phyloP scores from a whole-genome alignment of 2,329 filamentous ascomycete genomes.

The Trichoderma atrobrunneum region DNA sequence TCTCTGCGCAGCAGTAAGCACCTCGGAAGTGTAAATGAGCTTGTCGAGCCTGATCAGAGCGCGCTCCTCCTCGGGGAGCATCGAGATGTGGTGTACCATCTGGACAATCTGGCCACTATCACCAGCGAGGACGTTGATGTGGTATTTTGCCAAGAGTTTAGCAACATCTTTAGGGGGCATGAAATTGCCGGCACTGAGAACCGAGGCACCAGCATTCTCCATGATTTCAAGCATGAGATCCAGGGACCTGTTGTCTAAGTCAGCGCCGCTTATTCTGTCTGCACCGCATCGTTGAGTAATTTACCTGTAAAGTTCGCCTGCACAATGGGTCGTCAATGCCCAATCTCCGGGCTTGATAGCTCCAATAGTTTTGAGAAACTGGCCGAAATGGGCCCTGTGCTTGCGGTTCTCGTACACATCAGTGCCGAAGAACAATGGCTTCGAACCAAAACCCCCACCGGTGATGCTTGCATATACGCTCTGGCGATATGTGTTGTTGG shows the following conservation, averaged over 20 bases:
- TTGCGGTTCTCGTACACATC: conserved; percentile 41
- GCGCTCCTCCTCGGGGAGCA: conserved; percentile 23
- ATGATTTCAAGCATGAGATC: conserved; percentile 40
- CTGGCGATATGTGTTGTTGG: conserved; percentile 37
- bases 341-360: conserved; percentile 38
- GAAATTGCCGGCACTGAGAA: conserved; percentile 36
- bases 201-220: conserved; percentile 41
- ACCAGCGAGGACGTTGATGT: conserved; percentile 38
- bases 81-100: conserved; percentile 36
- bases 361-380: conserved; percentile 30
- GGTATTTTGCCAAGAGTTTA: conserved; percentile 30
- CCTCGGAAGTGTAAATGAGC: conserved; percentile 45
- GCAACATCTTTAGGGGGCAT: conserved; percentile 29
- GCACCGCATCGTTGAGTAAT: neutral
- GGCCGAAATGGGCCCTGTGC: conserved; percentile 37
- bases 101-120: conserved; percentile 40
- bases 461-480: conserved; percentile 40
- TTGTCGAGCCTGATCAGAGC: conserved; percentile 35
- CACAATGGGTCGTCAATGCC: conserved; percentile 38
- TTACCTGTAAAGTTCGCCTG: conserved; percentile 40
- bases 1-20: conserved; percentile 34
- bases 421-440: conserved; percentile 39
- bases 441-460: conserved; percentile 37
- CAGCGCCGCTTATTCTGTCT: neutral
- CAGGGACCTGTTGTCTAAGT: conserved; percentile 29